Base-by-base conservation (phyloP, 2,329 filamentous ascomycete species). In the Alternaria gansuensis region DNA sequence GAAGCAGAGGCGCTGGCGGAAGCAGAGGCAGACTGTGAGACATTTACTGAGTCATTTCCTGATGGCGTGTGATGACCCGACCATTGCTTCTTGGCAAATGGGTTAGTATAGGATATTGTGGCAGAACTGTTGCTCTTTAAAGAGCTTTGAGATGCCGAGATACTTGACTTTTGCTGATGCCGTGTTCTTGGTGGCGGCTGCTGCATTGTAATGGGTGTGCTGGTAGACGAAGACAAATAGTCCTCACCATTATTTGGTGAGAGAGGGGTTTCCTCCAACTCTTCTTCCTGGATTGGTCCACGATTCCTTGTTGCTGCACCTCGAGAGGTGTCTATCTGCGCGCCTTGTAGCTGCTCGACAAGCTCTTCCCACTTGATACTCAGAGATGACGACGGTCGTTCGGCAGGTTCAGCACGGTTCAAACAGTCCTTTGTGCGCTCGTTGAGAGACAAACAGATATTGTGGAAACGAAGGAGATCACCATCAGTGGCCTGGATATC, bases 361-460 rank as follows among this genome's bases (percentile, higher is more conserved):
- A 85, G 74, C 56, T 84, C 83, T 62, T 84, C 82, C 82, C 82
- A 85, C 29, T 81, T 79, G 51, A 82, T 78, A 49, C 79, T 82
- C 8, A 82, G 69, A 6, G 76, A 78, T 28, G 81, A 83, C 28
- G 77, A 78, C 2, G 83, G 83, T 5, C 82, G 77, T 67, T 84
- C 83, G 1, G 82, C 83, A 23, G 82, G 78, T 65, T 85, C 83
- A 1, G 83, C 83, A 21, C 82, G 78, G 53, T 80, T 80, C 10
- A 85, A 69, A 59, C 82, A 84, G 51, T 82, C 81, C 48, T 79
- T 76, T 21, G 83, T 84, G 5, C 82, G 79, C 24, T 79, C 75
- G 40, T 80, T 78, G 11, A 85, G 77, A 13, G 75, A 75, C 9
- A 79, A 70, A 63, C 83, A 85, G 5, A 83, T 77, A 13, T 79